Conservation (phyloP, 2,329 filamentous ascomycete species). For the Fusarium sp. region DNA sequence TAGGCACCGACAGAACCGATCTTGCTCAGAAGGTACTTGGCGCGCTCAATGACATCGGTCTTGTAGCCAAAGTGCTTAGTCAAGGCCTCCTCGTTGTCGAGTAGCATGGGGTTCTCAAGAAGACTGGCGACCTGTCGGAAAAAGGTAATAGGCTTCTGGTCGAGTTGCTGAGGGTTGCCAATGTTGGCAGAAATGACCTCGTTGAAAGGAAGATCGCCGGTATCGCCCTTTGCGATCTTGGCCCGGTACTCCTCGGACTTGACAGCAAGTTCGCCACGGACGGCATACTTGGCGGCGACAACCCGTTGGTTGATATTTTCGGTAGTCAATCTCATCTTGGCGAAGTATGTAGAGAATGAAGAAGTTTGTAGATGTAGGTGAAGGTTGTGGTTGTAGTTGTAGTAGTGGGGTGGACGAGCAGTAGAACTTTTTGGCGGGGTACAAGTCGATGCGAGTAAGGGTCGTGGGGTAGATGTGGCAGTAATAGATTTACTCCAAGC, state of each 20-base stretch:
- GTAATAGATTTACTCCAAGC: conserved; percentile 40
- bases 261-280: conserved; percentile 93
- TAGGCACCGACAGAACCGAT: conserved; percentile 96
- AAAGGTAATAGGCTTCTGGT: conserved; percentile 99
- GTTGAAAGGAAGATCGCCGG: conserved; percentile 78
- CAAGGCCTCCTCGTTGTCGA: conserved; percentile 86
- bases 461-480: conserved; percentile 45
- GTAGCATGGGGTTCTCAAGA: conserved; percentile 86
- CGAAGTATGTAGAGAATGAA: conserved; percentile 45
- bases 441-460: conserved; percentile 35
- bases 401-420: conserved; percentile 30
- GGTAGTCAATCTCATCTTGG: conserved; percentile 68
- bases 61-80: conserved; percentile 84
- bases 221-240: conserved; percentile 70
- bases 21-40: conserved; percentile 81
- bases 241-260: conserved; percentile 92
- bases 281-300: conserved; percentile 90
- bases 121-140: conserved; percentile 96
- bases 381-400: conserved; percentile 38
- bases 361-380: conserved; percentile 18
- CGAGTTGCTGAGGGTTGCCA: conserved; percentile 97
- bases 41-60: conserved; percentile 86
- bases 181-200: conserved; percentile 98
- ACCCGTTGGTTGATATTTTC: conserved; percentile 95
- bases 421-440: conserved; percentile 46